Evolutionary conservation across 1,284 basidiomycete species (phyloP).

Genomic region (Trichosporon faecale): DNA sequence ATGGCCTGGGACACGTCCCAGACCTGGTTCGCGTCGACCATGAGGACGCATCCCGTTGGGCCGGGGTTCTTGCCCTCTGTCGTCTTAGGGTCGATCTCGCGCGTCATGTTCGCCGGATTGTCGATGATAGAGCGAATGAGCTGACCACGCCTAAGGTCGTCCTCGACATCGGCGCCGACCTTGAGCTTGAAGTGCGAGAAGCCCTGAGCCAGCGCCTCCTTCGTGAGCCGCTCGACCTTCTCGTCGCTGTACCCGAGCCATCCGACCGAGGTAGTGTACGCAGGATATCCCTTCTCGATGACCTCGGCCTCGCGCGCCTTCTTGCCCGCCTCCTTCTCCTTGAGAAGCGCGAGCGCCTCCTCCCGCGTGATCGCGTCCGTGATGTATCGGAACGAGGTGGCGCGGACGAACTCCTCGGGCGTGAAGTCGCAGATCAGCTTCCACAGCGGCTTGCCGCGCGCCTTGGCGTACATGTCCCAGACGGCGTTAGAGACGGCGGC

Average conservation of each 20-base stretch:
- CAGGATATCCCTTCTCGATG: slow-evolving; percentile 69
- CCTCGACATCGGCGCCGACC: slow-evolving; percentile 76
- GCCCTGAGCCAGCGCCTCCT: slow-evolving; percentile 75
- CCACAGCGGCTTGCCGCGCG: slow-evolving; percentile 58
- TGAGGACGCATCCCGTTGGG: slow-evolving; percentile 85
- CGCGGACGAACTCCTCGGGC: slow-evolving; percentile 76
- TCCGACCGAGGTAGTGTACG: slow-evolving; percentile 90
- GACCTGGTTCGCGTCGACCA: slow-evolving; percentile 95
- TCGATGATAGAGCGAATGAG: slow-evolving; percentile 93
- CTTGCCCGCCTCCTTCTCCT: slow-evolving; percentile 71
- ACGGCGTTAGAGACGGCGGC: slow-evolving; percentile 57
- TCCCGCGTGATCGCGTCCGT: slow-evolving; percentile 87
- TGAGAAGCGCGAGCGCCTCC: slow-evolving; percentile 80
- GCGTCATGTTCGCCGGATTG: slow-evolving; percentile 60
- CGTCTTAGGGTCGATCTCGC: slow-evolving; percentile 62
- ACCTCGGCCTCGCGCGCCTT: slow-evolving; percentile 72
- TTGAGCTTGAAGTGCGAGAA: slow-evolving; percentile 99
- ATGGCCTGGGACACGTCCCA: slow-evolving; percentile 93
- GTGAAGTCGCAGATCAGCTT: slow-evolving; percentile 58
- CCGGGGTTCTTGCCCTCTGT: slow-evolving; percentile 86
- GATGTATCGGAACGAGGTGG: slow-evolving; percentile 86
- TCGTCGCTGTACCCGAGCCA: slow-evolving; percentile 91
- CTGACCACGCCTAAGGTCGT: slow-evolving; percentile 79
- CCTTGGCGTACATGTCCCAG: slow-evolving; percentile 57
- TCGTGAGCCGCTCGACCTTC: slow-evolving; percentile 80